phyloP scores from a whole-genome alignment of 768 basidiomycete species.

The Cystofilobasidium capitatum region DNA sequence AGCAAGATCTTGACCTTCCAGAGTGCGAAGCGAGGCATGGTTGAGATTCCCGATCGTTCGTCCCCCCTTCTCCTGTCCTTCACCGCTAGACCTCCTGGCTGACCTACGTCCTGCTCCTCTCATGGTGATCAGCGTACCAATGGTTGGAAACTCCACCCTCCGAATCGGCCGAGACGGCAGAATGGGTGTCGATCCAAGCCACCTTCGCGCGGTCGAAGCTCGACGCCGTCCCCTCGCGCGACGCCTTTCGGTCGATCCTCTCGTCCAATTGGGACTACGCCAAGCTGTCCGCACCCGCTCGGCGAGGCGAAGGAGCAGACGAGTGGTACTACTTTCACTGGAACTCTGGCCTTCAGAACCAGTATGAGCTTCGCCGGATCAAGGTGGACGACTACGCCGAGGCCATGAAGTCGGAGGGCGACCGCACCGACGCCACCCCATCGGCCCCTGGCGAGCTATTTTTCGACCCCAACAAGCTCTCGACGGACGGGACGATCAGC shows the following conservation, averaged over 20 bases:
- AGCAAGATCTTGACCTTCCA: conserved; percentile 62
- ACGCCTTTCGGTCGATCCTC: conserved; percentile 54
- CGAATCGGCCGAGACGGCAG: conserved; percentile 53
- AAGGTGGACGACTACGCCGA: background rate
- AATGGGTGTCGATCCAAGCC: conserved; percentile 36
- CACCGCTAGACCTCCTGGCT: background rate
- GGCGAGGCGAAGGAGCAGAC: conserved; percentile 41
- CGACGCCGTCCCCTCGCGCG: conserved; percentile 54
- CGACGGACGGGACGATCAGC: conserved; percentile 62
- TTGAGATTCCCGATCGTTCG: conserved; percentile 43
- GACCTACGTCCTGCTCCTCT: conserved; percentile 51
- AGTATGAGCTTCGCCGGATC: conserved; percentile 7
- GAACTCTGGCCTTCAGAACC: conserved; percentile 11
- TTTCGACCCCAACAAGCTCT: conserved; percentile 68
- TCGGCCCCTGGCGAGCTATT: conserved; percentile 58
- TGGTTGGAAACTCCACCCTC: conserved; percentile 54
- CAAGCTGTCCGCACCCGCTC: conserved; percentile 50
- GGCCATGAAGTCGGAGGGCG: background rate
- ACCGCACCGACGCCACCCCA: no score
- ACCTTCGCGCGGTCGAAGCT: conserved; percentile 49
- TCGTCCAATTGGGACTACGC: conserved; percentile 48
- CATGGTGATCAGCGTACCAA: conserved; percentile 31
- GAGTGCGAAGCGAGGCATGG: conserved; percentile 53
- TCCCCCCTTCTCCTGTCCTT: background rate
- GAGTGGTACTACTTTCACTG: conserved; percentile 53